Evolutionary conservation across 169 alveolate species (phyloP), one percentile per base, ranked within the genome.

Genomic region (Eimeria tenella): DNA sequence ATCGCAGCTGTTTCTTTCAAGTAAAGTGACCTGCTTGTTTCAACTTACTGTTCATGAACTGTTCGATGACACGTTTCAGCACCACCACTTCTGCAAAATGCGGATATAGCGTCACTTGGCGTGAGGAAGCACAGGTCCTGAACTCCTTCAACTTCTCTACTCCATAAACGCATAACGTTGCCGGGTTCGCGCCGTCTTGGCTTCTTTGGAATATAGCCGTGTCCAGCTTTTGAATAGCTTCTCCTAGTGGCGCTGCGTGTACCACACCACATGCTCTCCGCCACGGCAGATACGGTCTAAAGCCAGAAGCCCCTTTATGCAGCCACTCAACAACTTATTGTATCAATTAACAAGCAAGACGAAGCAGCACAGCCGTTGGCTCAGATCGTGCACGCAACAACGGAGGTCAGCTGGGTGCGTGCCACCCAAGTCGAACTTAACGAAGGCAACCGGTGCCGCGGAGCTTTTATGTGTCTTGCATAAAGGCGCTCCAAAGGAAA

Each of bases 211-310:
- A 83, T 13, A 83, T 62, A 0, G 91, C 91, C 56, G 74, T 58
- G 60, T 83, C 91, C 42, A 83, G 75, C 77, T 62, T 83, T 52
- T 83, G 91, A 62, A 83, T 58, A 60, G 70, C 91, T 56, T 83
- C 91, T 19, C 77, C 55, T 77, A 83, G 62, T 31, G 91, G 56
- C 7, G 91, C 91, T 83, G 75, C 6, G 91, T 42, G 42, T 31
- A 31, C 42, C 42, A 31, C 42, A 31, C 42, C 42, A 31, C 42
- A 31, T 31, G 42, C 42, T 31, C 42, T 31, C 42, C 42, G 42
- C 42, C 42, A 31, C 42, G 2, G 42, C 42, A 31, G 42, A 31
- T 31, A 31, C 42, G 42, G 42, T 31, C 42, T 31, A 31, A 31
- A 31, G 42, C 42, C 42, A 31, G 42, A 31, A 0, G 42, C 42